Evolutionary conservation across 768 basidiomycete genomes (phyloP), one percentile per base, ranked within the genome.

Genomic region (Lenzites betulinus): DNA sequence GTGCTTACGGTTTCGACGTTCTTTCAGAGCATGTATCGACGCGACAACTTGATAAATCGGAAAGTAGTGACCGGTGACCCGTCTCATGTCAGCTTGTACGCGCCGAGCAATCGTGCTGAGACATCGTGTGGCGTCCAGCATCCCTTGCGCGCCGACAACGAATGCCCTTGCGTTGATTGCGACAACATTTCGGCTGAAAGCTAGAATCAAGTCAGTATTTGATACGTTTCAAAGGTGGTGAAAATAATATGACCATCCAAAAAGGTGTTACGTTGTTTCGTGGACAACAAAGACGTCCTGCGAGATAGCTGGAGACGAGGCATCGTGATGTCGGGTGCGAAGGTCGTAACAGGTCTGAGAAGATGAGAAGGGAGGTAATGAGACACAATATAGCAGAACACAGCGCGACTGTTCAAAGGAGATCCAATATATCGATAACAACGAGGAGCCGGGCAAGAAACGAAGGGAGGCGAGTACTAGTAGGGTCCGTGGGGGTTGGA

Each of bases 261-360:
- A 28, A 63, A 63, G 3, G 20, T 26, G 41, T 20, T 53, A 11
- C 62, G 56, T 25, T 51, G 4, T 7, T 44, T 25, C 2, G 62
- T 63, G 20, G 53, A 43, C 16, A 63, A 35, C 22, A 63, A 57
- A 9, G 62, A 55, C 7, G 20, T 15, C 18, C 62, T 52, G 9
- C 43, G 52, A 8, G 57, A 42, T 20, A 23, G 2, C 38, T 63
- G 62, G 33, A 63, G 62, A 51, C 62, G 62, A 51, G 62, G 62
- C 62, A 63, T 63, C 39, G 7, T 38, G 26, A 6, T 16, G 47
- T 47, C n/a, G n/a, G n/a, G n/a, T n/a, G 30, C 11, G 30, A 33
- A 33, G 30, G 30, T 11, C 6, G 30, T 33, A 33, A 33, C 30
- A 4, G 30, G 30, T 48, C 47, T 43, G 41, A n/a, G 3, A 36